Base-by-base conservation (phyloP, 2,329 filamentous ascomycete species). In the Talaromyces islandicus region DNA sequence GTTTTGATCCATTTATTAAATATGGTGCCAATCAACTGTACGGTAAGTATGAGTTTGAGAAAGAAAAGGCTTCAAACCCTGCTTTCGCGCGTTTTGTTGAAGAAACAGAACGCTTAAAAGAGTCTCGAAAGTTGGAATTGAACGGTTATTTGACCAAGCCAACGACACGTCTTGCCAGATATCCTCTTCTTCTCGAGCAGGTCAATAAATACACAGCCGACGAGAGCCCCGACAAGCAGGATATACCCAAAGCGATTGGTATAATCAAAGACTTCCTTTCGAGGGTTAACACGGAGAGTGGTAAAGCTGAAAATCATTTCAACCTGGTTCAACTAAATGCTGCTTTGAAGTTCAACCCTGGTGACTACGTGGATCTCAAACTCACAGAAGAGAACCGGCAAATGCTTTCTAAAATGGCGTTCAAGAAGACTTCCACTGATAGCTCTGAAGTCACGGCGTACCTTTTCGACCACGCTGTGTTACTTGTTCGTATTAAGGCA, bases 111-210 rank as follows among this genome's bases (percentile, higher is more conserved):
- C 84, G 94, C 61, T 85, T 96, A 67, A 97, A 97, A 74, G 94
- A 99, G 74, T 97, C 93, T 6, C 86, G 94, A 64, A 99, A 99
- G 77, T 82, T 99, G 53, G 94, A 99, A 75, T 81, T 99, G 61
- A 99, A 99, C 73, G 94, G 94, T 67, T 99, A 99, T 71, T 81
- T 99, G 57, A 99, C 94, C 9, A 99, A 99, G 75, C 94, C 94
- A 1, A 99, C 94, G 1, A 99, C 94, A 19, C 87, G 94, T 79
- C 80, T 99, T 69, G 94, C 94, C 48, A 86, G 94, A 75, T 99
- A 99, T 73, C 94, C 94, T 4, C 80, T 99, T 41, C 81, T 99
- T 12, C 81, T 99, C 17, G 94, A 97, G 67, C 92, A 92, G 65
- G 91, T 97, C 41, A 78, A 92, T 64, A 99, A 97, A 73, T 90